These are phyloP conservation scores for Testicularia cyperi DNA, from an alignment of 1,284 basidiomycete species.

Conservation along the genomic window DNA sequence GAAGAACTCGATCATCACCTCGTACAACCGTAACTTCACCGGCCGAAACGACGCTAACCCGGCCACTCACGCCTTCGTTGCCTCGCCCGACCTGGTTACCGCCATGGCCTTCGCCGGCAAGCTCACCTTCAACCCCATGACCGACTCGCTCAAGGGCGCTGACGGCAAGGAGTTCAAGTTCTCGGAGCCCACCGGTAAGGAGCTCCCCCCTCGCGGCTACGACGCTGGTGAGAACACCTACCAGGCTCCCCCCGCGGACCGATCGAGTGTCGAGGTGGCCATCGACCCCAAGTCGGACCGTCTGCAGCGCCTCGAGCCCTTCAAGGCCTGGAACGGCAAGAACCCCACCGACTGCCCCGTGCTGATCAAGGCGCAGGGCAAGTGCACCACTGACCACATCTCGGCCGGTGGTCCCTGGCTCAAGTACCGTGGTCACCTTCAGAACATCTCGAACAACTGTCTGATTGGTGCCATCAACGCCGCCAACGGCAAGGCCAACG, in stretches of 20 bases:
- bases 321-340: constrained; percentile 90
- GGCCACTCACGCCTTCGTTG: constrained; percentile 96
- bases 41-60: constrained; percentile 99
- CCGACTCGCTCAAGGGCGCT: constrained; percentile 80
- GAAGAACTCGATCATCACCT: constrained; percentile 88
- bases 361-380: constrained; percentile 97
- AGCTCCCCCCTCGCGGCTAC: constrained; percentile 91
- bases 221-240: constrained; percentile 96
- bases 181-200: constrained; percentile 80
- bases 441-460: constrained; percentile 99
- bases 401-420: constrained; percentile 97
- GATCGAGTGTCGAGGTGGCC: constrained; percentile 78
- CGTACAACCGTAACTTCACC: constrained; percentile 99
- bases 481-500: constrained; percentile 94
- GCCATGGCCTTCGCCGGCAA: constrained; percentile 93
- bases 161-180: constrained; percentile 99
- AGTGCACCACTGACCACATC: constrained; percentile 79
- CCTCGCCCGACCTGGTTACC: constrained; percentile 96
- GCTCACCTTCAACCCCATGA: constrained; percentile 95
- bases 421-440: constrained; percentile 97
- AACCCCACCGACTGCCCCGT: constrained; percentile 84
- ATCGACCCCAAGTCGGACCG: constrained; percentile 88
- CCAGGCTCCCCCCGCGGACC: constrained; percentile 88
- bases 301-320: constrained; percentile 89
- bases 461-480: constrained; percentile 91